These are phyloP conservation scores for Cruciata laevipes DNA, from an alignment of 257 asterid species.

Conservation along the genomic window DNA sequence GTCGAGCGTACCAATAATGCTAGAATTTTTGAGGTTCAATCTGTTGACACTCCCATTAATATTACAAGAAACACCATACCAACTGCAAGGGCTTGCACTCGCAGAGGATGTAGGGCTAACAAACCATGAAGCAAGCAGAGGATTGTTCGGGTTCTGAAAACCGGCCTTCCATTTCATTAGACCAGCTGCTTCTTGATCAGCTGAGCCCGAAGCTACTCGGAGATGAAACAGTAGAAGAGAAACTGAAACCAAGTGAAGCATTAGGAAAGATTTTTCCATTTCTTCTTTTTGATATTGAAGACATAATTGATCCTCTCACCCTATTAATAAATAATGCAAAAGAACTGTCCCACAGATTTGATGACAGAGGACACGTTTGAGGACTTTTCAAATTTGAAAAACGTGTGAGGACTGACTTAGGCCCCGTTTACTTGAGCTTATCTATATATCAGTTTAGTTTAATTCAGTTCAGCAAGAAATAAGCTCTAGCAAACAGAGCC, in stretches of 20 bases:
- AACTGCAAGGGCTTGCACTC: conserved; percentile 8
- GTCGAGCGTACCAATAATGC: conserved; percentile 14
- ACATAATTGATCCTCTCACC: too few species aligned
- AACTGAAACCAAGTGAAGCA: not conserved
- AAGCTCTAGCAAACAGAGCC: too few species aligned
- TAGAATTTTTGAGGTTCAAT: conserved; percentile 9
- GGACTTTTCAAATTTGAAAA: too few species aligned
- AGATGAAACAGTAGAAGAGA: not conserved
- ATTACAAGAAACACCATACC: conserved; percentile 19
- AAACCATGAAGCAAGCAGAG: conserved; percentile 18
- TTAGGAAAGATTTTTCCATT: too few species aligned
- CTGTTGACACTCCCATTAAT: not conserved
- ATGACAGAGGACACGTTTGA: too few species aligned
- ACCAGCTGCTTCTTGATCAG: conserved; percentile 17
- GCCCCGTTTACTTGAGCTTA: too few species aligned
- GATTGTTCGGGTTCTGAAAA: conserved; percentile 11
- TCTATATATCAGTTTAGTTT: too few species aligned
- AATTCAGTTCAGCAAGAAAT: too few species aligned
- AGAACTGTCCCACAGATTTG: too few species aligned
- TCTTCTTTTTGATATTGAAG: too few species aligned
- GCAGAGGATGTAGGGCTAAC: not conserved
- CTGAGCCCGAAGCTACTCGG: not conserved
- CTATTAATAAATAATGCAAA: too few species aligned
- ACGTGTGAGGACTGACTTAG: too few species aligned
- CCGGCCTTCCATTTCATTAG: conserved; percentile 19